Conservation (phyloP, 169 alveolate species). For the Theileria parva region DNA sequence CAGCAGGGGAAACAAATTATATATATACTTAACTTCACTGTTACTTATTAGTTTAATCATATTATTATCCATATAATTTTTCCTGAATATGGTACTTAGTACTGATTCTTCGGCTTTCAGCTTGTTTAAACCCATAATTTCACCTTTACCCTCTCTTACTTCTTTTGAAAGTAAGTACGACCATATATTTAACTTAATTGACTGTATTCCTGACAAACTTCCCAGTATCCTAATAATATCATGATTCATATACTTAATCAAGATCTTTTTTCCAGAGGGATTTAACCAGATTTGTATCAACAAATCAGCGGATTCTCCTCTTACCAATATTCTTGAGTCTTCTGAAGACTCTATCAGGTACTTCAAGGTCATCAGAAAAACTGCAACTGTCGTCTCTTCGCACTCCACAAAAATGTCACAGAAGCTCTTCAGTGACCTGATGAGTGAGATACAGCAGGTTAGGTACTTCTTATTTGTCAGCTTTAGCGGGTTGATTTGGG, state of each 20-base stretch:
- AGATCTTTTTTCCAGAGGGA: constrained; percentile 32
- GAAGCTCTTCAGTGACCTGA: constrained; percentile 60
- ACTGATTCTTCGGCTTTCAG: neutral
- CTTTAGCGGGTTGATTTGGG: constrained; percentile 37
- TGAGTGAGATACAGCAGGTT: constrained; percentile 32
- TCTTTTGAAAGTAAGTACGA: constrained; percentile 42
- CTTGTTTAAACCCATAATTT: neutral
- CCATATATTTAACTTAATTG: constrained; percentile 67
- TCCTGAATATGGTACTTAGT: neutral
- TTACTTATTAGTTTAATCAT: neutral
- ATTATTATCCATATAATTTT: neutral
- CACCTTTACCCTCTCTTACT: neutral
- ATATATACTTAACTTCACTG: neutral
- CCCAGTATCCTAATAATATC: constrained; percentile 54
- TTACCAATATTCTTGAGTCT: constrained; percentile 56
- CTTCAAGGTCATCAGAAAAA: constrained; percentile 51
- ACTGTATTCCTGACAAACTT: constrained; percentile 58
- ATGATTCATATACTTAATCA: constrained; percentile 34
- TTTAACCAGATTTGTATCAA: constrained; percentile 63
- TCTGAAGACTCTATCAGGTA: constrained; percentile 53
- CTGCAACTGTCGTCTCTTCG: constrained; percentile 31
- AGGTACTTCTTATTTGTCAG: constrained; percentile 36
- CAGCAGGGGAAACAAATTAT: neutral
- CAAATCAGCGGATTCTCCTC: constrained; percentile 57
- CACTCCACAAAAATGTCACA: constrained; percentile 50